Evolutionary conservation across 2,329 filamentous ascomycete species (phyloP), one percentile per base, ranked within the genome.

Genomic region (Colletotrichum aenigma): DNA sequence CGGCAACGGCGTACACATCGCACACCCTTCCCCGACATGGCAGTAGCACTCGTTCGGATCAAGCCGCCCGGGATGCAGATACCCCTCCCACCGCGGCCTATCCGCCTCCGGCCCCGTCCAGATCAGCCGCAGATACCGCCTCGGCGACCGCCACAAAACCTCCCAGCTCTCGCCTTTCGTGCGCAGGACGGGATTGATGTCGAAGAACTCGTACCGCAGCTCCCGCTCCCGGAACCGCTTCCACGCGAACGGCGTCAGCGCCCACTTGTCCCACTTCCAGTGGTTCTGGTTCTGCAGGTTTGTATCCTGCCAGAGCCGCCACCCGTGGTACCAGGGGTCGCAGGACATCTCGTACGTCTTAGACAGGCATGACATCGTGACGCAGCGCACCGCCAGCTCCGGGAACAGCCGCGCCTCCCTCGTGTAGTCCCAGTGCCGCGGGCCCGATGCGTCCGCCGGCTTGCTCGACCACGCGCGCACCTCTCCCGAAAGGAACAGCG

Each of bases 31-130:
- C 1, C 73, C 73, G n/a, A 72, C 34, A 8, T 24, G 38, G 43
- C 73, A 75, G 34, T 64, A 75, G 18, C 73, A 73, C 56, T 64
- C 69, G 6, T 68, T 18, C 56, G 61, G 68, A 12, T 73, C 64
- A 64, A 55, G 12, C 10, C 69, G 32, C 3, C 62, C 62, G 32
- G 38, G 24, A 16, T 64, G 55, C 7, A 56, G 7, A 55, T 66
- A 75, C 16, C 72, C 68, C 28, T 75, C 72, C 72, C 68, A 71
- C 21, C 69, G 61, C 28, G 43, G 10, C 3, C 10, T 36, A 8
- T 21, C 38, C 61, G 43, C 60, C n/a, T 18, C n/a, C 28, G 34
- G 60, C 13, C 72, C 72, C 52, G 68, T 71, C 68, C 68, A 75
- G 60, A 66, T 8, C 38, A 32, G 36, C 30, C 68, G 62, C 38